Evolutionary conservation across 139 green algal species (phyloP), one percentile per base, ranked within the genome.

Genomic region (Penium margaritaceum): DNA sequence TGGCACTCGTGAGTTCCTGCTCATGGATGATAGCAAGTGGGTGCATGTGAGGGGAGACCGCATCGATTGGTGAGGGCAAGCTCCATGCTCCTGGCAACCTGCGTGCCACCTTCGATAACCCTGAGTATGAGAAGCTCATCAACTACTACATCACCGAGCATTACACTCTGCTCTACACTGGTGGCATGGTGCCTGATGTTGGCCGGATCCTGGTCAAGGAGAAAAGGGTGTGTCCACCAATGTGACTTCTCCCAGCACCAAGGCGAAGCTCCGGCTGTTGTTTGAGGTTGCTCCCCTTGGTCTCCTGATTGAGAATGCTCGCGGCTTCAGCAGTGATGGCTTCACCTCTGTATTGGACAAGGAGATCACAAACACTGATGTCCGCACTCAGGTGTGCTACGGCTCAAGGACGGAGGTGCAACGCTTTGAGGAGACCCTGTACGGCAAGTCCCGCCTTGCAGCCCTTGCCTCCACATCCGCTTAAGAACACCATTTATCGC

Each of bases 61-160:
- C 33, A 24, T 9, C 66, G 39, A 87, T 87, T 67, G 51, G 71
- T 24, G 78, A 85, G 54, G 80, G 73, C 62, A 85, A 85, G 67
- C 83, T 87, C 71, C 86, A 86, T 76, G 76, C 83, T 38, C 83
- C 83, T 27, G 83, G 77, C 60, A 87, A 87, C 76, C 57, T 87
- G 72, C 70, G 83, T n/a, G 83, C 83, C 21, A 73, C 78, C 38
- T 60, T 83, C 66, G 83, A 87, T 24, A 81, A 83, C 62, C 63
- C 67, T 5, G 68, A 74, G 32, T 87, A 87, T 72, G 81, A 85
- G 74, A 84, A 86, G 64, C 77, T 87, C 29, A 53, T 87, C n/a
- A 77, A 84, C 38, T 79, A 86, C 79, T 87, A 75, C 78, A 80
- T 87, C 33, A 61, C 70, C 24, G 66, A 86, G 53, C 81, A 84